Evolutionary conservation across 2,329 filamentous ascomycete genomes (phyloP), one percentile per base, ranked within the genome.

Genomic region (Claviceps spartinae): DNA sequence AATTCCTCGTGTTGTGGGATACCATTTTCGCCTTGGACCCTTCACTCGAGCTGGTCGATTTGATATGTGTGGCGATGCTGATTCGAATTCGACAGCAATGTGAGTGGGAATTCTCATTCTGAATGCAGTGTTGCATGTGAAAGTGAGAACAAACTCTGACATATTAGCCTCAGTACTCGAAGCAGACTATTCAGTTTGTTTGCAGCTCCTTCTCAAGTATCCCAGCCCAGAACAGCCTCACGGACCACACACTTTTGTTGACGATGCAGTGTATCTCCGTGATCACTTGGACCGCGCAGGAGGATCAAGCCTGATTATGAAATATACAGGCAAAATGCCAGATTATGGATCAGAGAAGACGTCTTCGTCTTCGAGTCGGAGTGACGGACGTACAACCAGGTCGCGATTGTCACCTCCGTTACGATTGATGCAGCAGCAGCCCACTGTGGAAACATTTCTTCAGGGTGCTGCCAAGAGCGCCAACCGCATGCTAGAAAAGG

Each of bases 41-140:
- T 7, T 77, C 79, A 0, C 69, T 95, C 30, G 81, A 89, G 48
- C 72, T 97, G 36, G 81, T 97, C 58, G 88, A 97, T 62, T 76
- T 93, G 52, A 83, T 96, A n/a, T 96, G 90, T 59, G 82, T 96
- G 49, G 84, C 89, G 5, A 97, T 98, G 90, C 73, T 98, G 24
- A 73, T 98, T 46, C 81, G 93, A 49, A 88, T 97, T 59, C 81
- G 91, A 52, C 96, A 90, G 90, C 81, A 90, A 59, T 71, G 87
- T 93, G 70, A 72, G 84, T 68, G 22, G 4, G 22, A 3, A 7
- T 7, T 7, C 4, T 26, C 36, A 16, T 9, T 22, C 3, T 11
- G 2, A 6, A 9, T 47, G 14, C n/a, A 8, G 38, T 22, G 40
- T 11, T 48, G 18, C 24, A 30, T 18, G 2, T 4, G 8, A 22